phyloP scores from a whole-genome alignment of 768 basidiomycete species.

The Pisolithus marmoratus region DNA sequence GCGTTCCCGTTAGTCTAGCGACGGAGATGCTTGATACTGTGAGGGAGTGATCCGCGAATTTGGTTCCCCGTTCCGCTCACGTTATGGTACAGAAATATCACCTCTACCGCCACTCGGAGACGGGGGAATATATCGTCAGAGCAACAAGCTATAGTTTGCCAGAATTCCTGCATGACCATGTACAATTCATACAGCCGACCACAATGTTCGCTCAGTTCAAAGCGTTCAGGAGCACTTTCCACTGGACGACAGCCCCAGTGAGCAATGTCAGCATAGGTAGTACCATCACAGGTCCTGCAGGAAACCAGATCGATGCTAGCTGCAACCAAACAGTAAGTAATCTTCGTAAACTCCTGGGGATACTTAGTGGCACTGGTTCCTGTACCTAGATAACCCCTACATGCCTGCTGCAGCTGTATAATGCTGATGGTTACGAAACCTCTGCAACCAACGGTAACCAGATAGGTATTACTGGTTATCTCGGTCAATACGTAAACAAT shows the following conservation, averaged over 20 bases:
- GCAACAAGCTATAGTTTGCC: slow-evolving; percentile 71
- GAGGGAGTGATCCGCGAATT: slow-evolving; percentile 9
- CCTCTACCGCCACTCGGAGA: slow-evolving; percentile 50
- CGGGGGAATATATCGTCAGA: slow-evolving; percentile 52
- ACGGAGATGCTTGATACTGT: slow-evolving; percentile 73
- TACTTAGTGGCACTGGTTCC: slow-evolving; percentile 5
- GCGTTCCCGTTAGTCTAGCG: slow-evolving; percentile 49
- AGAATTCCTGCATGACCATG: slow-evolving; percentile 46
- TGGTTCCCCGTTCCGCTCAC: not conserved
- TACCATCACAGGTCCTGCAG: slow-evolving; percentile 26
- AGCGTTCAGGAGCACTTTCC: slow-evolving; percentile 36
- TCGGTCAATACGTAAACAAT: slow-evolving; percentile 47
- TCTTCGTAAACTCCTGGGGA: not conserved
- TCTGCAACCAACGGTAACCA: slow-evolving; percentile 38
- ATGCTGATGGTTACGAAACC: slow-evolving; percentile 42
- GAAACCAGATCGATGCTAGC: slow-evolving; percentile 38
- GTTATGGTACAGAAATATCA: slow-evolving; percentile 46
- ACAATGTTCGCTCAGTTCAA: slow-evolving; percentile 55
- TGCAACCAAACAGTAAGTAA: slow-evolving; percentile 35
- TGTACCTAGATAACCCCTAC: slow-evolving; percentile 40
- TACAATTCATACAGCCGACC: slow-evolving; percentile 69
- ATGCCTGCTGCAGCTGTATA: slow-evolving; percentile 54
- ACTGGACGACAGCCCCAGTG: slow-evolving; percentile 14
- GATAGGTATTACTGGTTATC: slow-evolving; percentile 51
- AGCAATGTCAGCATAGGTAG: slow-evolving; percentile 1